Evolutionary conservation across 805 yeast species (phyloP).

Genomic region (Candida succiphila): DNA sequence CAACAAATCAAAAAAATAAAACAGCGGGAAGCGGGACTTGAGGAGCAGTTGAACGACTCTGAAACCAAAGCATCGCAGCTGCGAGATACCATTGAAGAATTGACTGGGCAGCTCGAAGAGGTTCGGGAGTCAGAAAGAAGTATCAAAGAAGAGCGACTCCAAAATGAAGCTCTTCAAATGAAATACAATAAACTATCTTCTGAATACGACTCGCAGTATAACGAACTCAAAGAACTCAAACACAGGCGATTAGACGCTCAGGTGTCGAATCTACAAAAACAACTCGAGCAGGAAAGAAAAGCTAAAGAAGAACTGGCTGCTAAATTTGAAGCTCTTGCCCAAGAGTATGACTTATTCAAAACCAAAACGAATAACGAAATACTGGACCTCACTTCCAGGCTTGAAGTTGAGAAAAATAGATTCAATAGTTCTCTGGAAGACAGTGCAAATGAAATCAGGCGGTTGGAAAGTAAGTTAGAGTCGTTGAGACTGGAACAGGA

Average conservation of each 20-base stretch:
- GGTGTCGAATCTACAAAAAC: slow-evolving; percentile 21
- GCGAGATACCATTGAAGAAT: slow-evolving; percentile 16
- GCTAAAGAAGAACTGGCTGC: slow-evolving; percentile 9
- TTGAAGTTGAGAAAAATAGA: slow-evolving; percentile 18
- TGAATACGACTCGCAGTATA: slow-evolving; percentile 14
- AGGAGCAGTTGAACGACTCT: slow-evolving; percentile 22
- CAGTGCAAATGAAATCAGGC: slow-evolving; percentile 33
- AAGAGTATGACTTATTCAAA: slow-evolving; percentile 13
- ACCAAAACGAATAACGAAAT: slow-evolving; percentile 12
- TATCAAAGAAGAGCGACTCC: slow-evolving; percentile 23
- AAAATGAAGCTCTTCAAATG: slow-evolving; percentile 10
- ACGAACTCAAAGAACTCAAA: slow-evolving; percentile 22
- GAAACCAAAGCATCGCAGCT: slow-evolving; percentile 17
- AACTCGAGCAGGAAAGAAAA: slow-evolving; percentile 25
- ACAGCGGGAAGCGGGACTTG: slow-evolving; percentile 28
- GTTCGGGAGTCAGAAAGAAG: slow-evolving; percentile 12
- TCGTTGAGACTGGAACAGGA: slow-evolving; percentile 55
- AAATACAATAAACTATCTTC: slow-evolving; percentile 13
- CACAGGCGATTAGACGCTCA: slow-evolving; percentile 24
- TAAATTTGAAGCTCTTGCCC: slow-evolving; percentile 12
- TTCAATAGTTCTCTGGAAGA: slow-evolving; percentile 19
- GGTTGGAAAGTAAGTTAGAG: slow-evolving; percentile 67
- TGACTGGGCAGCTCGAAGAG: slow-evolving; percentile 18
- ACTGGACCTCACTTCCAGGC: slow-evolving; percentile 18
- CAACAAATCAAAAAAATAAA: slow-evolving; percentile 58